A percentile compares a stretch with the other conserved stretches of the same genome.
phyloP scores from a whole-genome alignment of 2,329 filamentous ascomycete genomes.

The Parastagonospora nodorum region DNA sequence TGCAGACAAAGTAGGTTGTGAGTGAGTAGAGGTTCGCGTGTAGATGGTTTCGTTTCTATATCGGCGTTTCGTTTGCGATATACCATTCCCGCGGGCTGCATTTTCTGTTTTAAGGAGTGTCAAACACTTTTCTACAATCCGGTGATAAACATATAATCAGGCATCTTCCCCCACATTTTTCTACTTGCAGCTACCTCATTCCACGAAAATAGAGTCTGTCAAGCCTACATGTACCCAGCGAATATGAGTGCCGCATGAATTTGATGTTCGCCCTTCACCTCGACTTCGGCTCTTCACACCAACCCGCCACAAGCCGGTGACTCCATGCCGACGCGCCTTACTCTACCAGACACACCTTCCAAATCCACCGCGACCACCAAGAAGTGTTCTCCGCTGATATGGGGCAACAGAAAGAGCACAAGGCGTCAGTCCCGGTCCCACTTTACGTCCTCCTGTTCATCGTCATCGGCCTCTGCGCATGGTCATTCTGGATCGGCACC shows the following conservation, averaged over 20 bases:
- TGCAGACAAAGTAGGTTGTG: constrained; percentile 15
- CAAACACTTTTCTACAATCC: background rate
- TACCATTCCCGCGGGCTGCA: background rate
- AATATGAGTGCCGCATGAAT: background rate
- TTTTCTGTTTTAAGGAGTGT: background rate
- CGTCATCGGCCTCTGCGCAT: constrained; percentile 18
- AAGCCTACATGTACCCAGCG: background rate
- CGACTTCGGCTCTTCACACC: background rate
- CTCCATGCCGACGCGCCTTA: background rate
- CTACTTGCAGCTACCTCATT: no score
- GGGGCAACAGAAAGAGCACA: background rate
- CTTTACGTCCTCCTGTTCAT: constrained; percentile 24
- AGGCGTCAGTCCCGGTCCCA: constrained; percentile 1
- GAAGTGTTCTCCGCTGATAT: background rate
- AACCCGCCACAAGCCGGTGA: background rate
- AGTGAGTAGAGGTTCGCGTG: background rate
- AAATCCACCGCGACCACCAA: background rate
- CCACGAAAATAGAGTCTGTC: no score
- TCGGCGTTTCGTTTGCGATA: background rate
- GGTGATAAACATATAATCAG: background rate
- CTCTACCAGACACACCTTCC: background rate
- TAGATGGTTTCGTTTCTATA: background rate
- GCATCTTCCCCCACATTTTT: background rate
- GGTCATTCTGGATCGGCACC: constrained; percentile 24
- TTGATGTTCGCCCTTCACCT: background rate